Evolutionary conservation across 768 basidiomycete species (phyloP).

Genomic region (Suillus subluteus): DNA sequence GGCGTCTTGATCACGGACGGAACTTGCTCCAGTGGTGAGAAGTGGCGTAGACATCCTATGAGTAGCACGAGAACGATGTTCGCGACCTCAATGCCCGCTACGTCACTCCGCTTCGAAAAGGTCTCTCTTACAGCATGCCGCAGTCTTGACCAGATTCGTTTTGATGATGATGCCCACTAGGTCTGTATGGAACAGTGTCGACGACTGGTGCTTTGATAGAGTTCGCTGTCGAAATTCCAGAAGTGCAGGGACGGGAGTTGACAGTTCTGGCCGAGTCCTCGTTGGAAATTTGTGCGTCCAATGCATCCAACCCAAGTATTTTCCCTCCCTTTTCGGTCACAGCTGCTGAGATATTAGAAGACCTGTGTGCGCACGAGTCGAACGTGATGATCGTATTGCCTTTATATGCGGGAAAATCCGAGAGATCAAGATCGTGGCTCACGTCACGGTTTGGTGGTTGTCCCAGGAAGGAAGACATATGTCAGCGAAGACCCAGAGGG

Average conservation of each 20-base stretch:
- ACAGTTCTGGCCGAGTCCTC: background rate
- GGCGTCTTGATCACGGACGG: background rate
- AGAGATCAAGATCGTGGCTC: constrained; percentile 8
- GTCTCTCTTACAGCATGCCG: constrained; percentile 14
- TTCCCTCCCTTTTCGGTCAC: background rate
- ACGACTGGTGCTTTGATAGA: background rate
- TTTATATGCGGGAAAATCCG: background rate
- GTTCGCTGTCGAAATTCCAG: background rate
- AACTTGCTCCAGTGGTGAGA: constrained; percentile 20
- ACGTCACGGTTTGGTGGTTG: background rate
- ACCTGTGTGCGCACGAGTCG: background rate
- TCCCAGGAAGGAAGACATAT: background rate
- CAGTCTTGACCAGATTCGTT: constrained; percentile 7
- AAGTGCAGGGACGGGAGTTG: background rate
- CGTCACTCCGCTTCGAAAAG: constrained; percentile 17
- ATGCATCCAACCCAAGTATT: background rate
- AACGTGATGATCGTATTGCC: background rate
- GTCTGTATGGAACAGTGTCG: background rate
- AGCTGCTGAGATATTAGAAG: background rate
- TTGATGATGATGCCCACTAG: background rate
- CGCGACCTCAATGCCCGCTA: background rate
- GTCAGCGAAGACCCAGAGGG: constrained; percentile 7
- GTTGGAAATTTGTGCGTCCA: background rate
- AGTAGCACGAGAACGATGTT: background rate
- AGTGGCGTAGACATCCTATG: constrained; percentile 15